phyloP scores from a whole-genome alignment of 345 rosid species.

The Brassica cretica region DNA sequence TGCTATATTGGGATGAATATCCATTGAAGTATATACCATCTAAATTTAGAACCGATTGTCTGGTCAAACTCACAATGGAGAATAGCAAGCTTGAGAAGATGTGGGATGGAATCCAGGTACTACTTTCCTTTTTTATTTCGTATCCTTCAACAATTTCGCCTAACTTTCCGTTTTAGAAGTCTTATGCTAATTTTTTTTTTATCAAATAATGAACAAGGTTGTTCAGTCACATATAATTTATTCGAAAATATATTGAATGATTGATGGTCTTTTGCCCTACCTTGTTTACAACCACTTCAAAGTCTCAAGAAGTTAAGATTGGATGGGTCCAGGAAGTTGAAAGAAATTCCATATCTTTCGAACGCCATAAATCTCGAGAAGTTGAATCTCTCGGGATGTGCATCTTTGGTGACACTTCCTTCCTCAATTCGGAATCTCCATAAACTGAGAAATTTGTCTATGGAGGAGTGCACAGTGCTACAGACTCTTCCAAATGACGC shows the following conservation, averaged over 20 bases:
- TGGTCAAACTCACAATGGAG: neutral
- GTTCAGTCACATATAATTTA: no score
- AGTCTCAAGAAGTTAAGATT: slow-evolving; percentile 15
- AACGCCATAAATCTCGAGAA: slow-evolving; percentile 13
- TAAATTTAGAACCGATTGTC: neutral
- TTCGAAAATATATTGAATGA: no score
- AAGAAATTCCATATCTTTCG: slow-evolving; percentile 23
- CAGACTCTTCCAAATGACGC: neutral
- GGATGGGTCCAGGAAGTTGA: neutral
- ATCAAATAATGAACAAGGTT: no score
- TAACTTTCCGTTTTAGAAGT: no score
- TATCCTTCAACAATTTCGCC: no score
- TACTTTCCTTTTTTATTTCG: no score
- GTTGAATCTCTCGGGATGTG: slow-evolving; percentile 18
- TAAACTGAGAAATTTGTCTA: neutral
- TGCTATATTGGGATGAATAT: neutral
- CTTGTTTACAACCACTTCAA: slow-evolving; percentile 8
- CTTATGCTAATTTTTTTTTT: no score
- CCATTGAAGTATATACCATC: neutral
- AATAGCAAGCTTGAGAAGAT: neutral
- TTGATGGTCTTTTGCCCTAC: no score
- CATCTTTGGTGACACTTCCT: neutral
- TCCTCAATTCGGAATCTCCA: neutral
- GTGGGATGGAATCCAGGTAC: neutral
- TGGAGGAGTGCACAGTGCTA: neutral